phyloP scores from a whole-genome alignment of 2,329 filamentous ascomycete genomes.

The Tympanopsis confertula region DNA sequence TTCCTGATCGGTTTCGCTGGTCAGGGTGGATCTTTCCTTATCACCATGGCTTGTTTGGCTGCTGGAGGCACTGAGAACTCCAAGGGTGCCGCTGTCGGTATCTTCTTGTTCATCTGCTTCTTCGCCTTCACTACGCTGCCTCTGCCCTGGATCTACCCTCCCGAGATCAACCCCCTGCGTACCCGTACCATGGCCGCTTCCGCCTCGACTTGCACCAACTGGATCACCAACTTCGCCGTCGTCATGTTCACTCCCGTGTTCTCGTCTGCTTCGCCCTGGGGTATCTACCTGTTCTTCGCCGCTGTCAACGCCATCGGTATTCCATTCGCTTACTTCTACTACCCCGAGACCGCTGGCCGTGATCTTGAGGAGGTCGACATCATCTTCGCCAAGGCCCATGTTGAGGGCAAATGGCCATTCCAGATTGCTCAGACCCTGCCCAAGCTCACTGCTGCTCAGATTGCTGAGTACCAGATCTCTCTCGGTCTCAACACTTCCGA shows the following conservation, averaged over 20 bases:
- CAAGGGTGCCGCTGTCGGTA: constrained; percentile 17
- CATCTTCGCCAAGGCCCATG: constrained; percentile 14
- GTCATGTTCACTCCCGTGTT: background rate
- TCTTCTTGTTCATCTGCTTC: constrained; percentile 52
- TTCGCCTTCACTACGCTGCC: constrained; percentile 50
- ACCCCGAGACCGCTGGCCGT: constrained; percentile 8
- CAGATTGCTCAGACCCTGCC: constrained; percentile 20
- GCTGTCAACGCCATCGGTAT: constrained; percentile 11
- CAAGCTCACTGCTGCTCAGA: constrained; percentile 15
- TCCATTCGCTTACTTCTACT: constrained; percentile 7
- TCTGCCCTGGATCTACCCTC: constrained; percentile 50
- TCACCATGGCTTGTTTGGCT: background rate
- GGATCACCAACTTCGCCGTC: constrained; percentile 33
- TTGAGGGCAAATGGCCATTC: constrained; percentile 21
- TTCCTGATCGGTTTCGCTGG: constrained; percentile 24
- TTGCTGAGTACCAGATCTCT: constrained; percentile 18
- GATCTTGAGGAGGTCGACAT: constrained; percentile 24
- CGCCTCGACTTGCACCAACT: constrained; percentile 47
- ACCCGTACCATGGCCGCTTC: constrained; percentile 54
- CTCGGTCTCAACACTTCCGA: constrained; percentile 16
- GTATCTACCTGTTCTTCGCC: constrained; percentile 13
- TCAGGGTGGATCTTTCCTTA: constrained; percentile 6
- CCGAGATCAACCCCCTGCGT: constrained; percentile 46
- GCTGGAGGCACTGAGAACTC: constrained; percentile 7
- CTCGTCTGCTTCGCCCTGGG: constrained; percentile 3